phyloP scores from a whole-genome alignment of 2,329 filamentous ascomycete species.

The Fusarium sublunatum region DNA sequence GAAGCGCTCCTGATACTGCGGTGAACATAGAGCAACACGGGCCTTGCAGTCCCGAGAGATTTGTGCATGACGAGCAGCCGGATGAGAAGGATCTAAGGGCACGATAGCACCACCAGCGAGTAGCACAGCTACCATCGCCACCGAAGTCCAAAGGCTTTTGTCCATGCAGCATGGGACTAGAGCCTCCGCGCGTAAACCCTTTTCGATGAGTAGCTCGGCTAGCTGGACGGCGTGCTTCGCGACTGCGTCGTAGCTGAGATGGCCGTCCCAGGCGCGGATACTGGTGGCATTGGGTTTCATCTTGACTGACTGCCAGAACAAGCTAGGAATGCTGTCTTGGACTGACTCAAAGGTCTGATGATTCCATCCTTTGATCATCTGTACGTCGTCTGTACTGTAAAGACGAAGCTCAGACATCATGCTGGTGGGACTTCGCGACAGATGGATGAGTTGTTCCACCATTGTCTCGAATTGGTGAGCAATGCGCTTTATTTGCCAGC shows the following conservation, averaged over 20 bases:
- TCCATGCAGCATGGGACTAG: constrained; percentile 41
- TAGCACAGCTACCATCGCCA: constrained; percentile 43
- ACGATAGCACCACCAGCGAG: constrained; percentile 43
- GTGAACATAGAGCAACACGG: constrained; percentile 17
- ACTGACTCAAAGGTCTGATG: rapidly evolving
- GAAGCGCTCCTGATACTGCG: constrained; percentile 22
- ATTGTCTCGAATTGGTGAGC: constrained; percentile 33
- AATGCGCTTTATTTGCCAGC: constrained; percentile 27
- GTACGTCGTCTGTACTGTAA: constrained; percentile 17
- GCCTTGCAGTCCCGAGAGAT: constrained; percentile 21
- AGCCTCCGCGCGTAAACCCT: constrained; percentile 6
- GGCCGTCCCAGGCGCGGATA: constrained; percentile 39
- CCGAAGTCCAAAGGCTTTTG: constrained; percentile 40
- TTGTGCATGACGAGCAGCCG: constrained; percentile 18
- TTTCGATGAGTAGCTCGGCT: constrained; percentile 1
- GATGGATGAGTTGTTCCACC: constrained; percentile 25
- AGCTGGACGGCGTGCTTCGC: constrained; percentile 15
- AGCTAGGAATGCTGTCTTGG: neutral
- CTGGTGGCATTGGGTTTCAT: neutral
- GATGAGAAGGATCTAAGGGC: constrained; percentile 41
- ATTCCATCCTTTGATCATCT: constrained; percentile 34
- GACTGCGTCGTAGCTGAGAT: constrained; percentile 26
- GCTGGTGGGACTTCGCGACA: constrained; percentile 4
- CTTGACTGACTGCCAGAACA: constrained; percentile 20
- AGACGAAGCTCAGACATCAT: constrained; percentile 30